A percentile compares a stretch with the other conserved stretches of the same genome.
Evolutionary conservation across 805 yeast genomes (phyloP).

Genomic region (Teunomyces panamensis): DNA sequence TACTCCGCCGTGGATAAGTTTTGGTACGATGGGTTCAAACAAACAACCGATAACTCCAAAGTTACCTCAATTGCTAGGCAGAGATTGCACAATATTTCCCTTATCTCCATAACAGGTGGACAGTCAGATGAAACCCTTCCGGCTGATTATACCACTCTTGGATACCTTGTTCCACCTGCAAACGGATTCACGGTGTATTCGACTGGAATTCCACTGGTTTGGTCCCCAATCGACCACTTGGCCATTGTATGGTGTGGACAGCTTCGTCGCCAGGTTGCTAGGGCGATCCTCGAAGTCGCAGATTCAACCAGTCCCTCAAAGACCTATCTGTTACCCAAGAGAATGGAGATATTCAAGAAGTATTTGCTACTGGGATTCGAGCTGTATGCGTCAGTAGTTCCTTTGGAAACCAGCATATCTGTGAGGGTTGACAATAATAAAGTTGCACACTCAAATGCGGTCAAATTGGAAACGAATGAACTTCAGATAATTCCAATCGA

Average conservation of each 20-base stretch:
- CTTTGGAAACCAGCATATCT: neutral
- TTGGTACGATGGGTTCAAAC: slow-evolving; percentile 66
- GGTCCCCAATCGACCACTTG: slow-evolving; percentile 92
- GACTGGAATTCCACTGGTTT: slow-evolving; percentile 83
- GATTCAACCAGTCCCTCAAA: slow-evolving; percentile 46
- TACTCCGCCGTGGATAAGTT: slow-evolving; percentile 73
- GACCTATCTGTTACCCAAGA: slow-evolving; percentile 49
- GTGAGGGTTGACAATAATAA: slow-evolving; percentile 9
- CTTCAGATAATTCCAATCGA: slow-evolving; percentile 6
- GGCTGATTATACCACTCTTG: slow-evolving; percentile 81
- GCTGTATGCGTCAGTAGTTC: slow-evolving; percentile 11
- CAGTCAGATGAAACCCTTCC: slow-evolving; percentile 73
- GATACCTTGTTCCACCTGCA: slow-evolving; percentile 64
- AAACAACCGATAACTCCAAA: slow-evolving; percentile 14
- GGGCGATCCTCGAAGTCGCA: slow-evolving; percentile 55
- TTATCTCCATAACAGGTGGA: slow-evolving; percentile 91
- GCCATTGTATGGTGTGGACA: slow-evolving; percentile 98
- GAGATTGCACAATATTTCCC: slow-evolving; percentile 56
- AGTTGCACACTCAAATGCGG: slow-evolving; percentile 1
- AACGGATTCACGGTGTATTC: slow-evolving; percentile 84
- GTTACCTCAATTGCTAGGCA: slow-evolving; percentile 33
- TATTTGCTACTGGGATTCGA: slow-evolving; percentile 58
- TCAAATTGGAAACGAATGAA: neutral
- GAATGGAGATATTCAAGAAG: slow-evolving; percentile 58
- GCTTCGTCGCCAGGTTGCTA: slow-evolving; percentile 61